A percentile compares a stretch with the other conserved stretches of the same genome.
These are phyloP conservation scores for Leccinum griseonigrum DNA, from an alignment of 1,284 basidiomycete species.

Conservation along the genomic window DNA sequence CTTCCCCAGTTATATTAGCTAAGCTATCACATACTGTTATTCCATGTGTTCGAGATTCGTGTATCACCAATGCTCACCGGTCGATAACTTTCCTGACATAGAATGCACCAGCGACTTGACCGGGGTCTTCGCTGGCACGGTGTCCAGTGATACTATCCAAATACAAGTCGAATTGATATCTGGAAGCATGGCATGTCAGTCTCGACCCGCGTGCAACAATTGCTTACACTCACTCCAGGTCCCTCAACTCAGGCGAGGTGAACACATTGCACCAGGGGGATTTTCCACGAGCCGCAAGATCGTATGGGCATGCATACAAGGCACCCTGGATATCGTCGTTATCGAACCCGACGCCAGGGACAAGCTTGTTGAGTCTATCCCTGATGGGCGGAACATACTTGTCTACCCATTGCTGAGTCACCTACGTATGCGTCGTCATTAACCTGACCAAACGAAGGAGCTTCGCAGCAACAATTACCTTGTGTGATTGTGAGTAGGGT, in stretches of 20 bases:
- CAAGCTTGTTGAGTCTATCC: conserved; percentile 35
- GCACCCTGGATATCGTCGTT: conserved; percentile 40
- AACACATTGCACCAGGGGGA: conserved; percentile 46
- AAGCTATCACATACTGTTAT: conserved; percentile 27
- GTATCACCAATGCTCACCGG: conserved; percentile 25
- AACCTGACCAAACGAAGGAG: neutral
- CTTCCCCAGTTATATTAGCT: conserved; percentile 34
- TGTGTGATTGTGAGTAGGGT: neutral
- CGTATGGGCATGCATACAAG: conserved; percentile 47
- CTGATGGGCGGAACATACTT: conserved; percentile 43
- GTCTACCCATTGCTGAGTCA: conserved; percentile 35
- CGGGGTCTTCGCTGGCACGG: conserved; percentile 37
- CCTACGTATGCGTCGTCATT: conserved; percentile 15
- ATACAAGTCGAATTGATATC: conserved; percentile 43
- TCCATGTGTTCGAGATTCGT: neutral
- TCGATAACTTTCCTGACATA: conserved; percentile 34
- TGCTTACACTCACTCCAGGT: conserved; percentile 37
- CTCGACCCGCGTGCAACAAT: neutral
- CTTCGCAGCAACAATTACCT: conserved; percentile 3
- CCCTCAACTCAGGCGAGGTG: conserved; percentile 34
- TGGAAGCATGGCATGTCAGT: conserved; percentile 2
- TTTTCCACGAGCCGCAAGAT: conserved; percentile 36
- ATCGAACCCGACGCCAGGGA: conserved; percentile 36
- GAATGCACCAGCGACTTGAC: conserved; percentile 40
- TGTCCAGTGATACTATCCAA: conserved; percentile 43